phyloP scores from a whole-genome alignment of 306 rosid genomes.

The Spatholobus suberectus region DNA sequence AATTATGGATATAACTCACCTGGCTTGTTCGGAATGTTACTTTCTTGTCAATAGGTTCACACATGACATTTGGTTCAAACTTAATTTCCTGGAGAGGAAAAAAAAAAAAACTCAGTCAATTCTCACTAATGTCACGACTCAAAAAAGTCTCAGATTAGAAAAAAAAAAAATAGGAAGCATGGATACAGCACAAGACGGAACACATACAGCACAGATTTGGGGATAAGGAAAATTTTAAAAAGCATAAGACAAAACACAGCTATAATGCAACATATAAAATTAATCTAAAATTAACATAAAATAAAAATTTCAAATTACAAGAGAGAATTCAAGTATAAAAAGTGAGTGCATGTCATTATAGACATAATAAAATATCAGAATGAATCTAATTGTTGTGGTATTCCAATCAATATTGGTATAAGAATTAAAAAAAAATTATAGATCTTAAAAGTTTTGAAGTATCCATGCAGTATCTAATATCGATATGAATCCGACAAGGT shows the following conservation, averaged over 20 bases:
- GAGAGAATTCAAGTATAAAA: background rate
- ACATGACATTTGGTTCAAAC: conserved; percentile 92
- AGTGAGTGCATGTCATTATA: background rate
- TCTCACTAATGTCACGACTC: background rate
- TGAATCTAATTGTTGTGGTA: background rate
- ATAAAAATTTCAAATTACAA: background rate
- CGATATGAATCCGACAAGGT: background rate
- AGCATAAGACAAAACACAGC: background rate
- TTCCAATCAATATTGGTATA: background rate
- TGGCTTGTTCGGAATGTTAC: conserved; percentile 77
- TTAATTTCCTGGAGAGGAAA: conserved; percentile 73
- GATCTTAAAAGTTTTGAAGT: background rate
- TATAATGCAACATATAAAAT: background rate
- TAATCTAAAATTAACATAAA: background rate
- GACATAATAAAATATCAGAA: background rate
- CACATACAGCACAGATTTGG: background rate
- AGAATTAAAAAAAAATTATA: background rate
- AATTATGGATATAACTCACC: conserved; percentile 50
- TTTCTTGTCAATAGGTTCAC: conserved; percentile 90
- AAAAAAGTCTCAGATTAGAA: conserved; percentile 18
- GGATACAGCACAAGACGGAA: background rate
- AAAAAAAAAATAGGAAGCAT: background rate
- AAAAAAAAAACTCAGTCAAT: background rate
- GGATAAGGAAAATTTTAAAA: background rate
- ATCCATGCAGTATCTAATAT: background rate